Conservation (phyloP, 2,329 filamentous ascomycete genomes). For the Cladosporium sp. region DNA sequence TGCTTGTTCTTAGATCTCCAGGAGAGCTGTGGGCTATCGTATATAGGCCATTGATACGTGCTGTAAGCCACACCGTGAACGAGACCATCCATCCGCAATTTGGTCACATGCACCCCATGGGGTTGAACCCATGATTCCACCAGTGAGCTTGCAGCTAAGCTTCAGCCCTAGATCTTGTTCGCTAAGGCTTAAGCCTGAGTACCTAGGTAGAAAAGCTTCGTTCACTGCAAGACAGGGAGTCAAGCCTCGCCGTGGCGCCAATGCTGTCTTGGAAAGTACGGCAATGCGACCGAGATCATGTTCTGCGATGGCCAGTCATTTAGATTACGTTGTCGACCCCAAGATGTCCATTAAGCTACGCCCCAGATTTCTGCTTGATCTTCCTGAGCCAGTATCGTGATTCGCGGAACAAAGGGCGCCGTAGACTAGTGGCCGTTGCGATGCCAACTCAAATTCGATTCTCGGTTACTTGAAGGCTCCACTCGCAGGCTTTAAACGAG, state of each 20-base stretch:
- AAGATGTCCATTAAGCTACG: background rate
- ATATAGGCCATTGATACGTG: background rate
- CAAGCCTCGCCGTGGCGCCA: slow-evolving; percentile 9
- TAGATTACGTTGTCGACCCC: background rate
- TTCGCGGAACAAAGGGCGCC: background rate
- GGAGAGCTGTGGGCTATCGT: background rate
- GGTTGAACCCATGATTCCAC: background rate
- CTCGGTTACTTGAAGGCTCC: background rate
- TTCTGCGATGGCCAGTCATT: background rate
- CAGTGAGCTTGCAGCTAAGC: slow-evolving; percentile 8
- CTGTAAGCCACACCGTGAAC: too few relatives aligned
- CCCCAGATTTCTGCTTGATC: background rate
- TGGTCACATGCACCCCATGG: too few relatives aligned
- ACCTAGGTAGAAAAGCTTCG: too few relatives aligned
- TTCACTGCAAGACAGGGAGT: background rate
- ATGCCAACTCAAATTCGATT: background rate
- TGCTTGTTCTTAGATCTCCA: background rate
- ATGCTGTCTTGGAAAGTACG: background rate
- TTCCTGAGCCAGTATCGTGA: background rate
- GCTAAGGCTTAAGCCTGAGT: background rate
- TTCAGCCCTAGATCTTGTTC: background rate
- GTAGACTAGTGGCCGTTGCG: background rate
- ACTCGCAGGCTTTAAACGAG: background rate
- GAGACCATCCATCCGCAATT: too few relatives aligned
- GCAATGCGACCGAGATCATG: background rate